phyloP scores from a whole-genome alignment of 2,329 filamentous ascomycete species.

The Aspergillus caelatus region DNA sequence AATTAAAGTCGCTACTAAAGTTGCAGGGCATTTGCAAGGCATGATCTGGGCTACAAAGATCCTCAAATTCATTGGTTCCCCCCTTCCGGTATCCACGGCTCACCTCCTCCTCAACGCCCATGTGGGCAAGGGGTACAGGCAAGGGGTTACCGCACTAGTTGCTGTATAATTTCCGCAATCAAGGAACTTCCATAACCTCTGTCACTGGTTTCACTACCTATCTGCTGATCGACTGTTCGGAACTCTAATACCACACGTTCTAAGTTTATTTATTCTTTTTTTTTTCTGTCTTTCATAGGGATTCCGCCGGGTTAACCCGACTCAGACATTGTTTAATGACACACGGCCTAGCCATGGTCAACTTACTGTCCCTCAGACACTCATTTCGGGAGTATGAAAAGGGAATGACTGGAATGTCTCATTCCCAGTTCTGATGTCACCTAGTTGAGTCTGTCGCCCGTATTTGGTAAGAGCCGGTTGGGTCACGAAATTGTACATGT shows the following conservation, averaged over 20 bases:
- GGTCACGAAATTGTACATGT: background rate
- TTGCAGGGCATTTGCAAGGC: slow-evolving; percentile 14
- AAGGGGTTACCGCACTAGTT: slow-evolving; percentile 15
- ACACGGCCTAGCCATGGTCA: background rate
- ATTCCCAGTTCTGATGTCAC: background rate
- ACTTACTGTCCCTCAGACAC: background rate
- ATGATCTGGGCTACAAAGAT: slow-evolving; percentile 16
- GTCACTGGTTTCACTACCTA: background rate
- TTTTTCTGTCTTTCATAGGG: background rate
- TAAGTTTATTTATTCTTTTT: background rate
- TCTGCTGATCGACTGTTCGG: background rate
- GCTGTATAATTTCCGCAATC: slow-evolving; percentile 18
- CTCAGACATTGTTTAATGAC: background rate
- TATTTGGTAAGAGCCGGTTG: background rate
- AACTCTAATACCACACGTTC: background rate
- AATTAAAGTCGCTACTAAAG: slow-evolving; percentile 13
- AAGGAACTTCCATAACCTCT: slow-evolving; percentile 1
- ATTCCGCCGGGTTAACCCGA: background rate
- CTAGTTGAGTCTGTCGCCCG: background rate
- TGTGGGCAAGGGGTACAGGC: slow-evolving; percentile 11
- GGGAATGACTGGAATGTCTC: background rate
- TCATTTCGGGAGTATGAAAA: background rate
- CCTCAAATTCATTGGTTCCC: background rate
- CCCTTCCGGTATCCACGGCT: background rate
- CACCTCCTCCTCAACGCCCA: slow-evolving; percentile 4